Evolutionary conservation across 73 alveolate genomes (phyloP), one percentile per base, ranked within the genome.

Genomic region (Breviolum minutum): DNA sequence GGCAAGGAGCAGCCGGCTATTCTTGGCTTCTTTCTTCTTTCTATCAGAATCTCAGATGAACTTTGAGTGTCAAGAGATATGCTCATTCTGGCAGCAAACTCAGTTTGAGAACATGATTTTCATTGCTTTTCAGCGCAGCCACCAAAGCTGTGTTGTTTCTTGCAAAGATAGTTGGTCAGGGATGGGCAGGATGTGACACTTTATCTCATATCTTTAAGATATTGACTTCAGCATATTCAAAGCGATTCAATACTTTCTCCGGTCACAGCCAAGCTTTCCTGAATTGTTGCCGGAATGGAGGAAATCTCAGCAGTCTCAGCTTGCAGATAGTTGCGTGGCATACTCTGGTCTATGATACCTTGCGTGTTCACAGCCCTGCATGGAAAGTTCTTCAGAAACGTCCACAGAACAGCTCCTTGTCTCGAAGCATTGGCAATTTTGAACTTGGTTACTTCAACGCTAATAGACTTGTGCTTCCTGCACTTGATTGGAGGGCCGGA

Each of bases 271-370:
- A 2, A 68, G 2, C 19, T 19, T 68, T 68, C 22, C 22, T 68
- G 26, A 68, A 26, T 6, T 68, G 22, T 19, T 17, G 14, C 76
- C 14, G 76, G 9, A 17, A 26, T 17, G 76, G 76, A 6, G 27
- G 27, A 19, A 68, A 26, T 8, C 80, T 70, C 80, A 10, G 48
- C 82, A 71, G 82, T 22, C 82, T 16, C 32, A 40, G 48, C n/a
- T 22, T 71, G 82, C 82, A 71, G n/a, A 71, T 71, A 29, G n/a
- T 24, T 71, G 82, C 82, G 48, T 71, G 82, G 82, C 82, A 71
- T 22, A 19, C n/a, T 29, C 82, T 71, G 82, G n/a, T 71, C 82
- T 71, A 71, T 71, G 82, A 71, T 71, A 40, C 82, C 10, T 22
- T 71, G 40, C 82, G n/a, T 71, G 82, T 71, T 40, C 82, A 71